Base-by-base conservation (phyloP, 371 early-diverging fungal genomes). In the Lichtheimia corymbifera region DNA sequence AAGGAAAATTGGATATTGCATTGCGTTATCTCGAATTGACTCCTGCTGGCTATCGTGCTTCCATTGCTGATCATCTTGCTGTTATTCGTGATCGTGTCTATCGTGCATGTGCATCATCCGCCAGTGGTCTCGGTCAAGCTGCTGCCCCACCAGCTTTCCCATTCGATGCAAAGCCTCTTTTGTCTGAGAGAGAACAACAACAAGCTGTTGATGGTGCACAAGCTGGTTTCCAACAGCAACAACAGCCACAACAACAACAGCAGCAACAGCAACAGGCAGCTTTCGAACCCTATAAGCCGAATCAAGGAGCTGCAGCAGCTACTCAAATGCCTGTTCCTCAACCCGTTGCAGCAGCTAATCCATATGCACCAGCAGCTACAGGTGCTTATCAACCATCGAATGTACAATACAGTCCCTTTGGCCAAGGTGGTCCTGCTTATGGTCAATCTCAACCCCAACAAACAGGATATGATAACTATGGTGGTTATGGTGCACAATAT, bases 41-140 rank as follows among this genome's bases (percentile, higher is more conserved):
- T 5, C 92, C 92, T 28, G 70, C 68, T 12, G 75, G 75, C 42
- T 90, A 89, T 44, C 88, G 86, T 49, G 85, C 91, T 60, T 72
- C 75, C 3, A 63, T 66, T 13, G 64, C 65, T 40, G 76, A 73
- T 50, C 63, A 55, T 17, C 53, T 93, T 25, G 77, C 89, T 7
- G 74, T 89, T 40, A 78, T 95, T 50, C 88, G 89, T 63, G 90
- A 96, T 68, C 82, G 92, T 40, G 70, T 96, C 14, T 92, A 83
- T 63, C 74, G 83, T 53, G 86, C 88, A 15, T 88, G 85, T 20
- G 74, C 75, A 1, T 74, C 79, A 43, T 77, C 78, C 17, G 75
- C 79, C 50, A 73, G 74, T 43, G 35, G 35, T 35, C 58, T 68
- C 5, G 77, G 69, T 1, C 62, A 64, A 14, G 62, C 64, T 42